A percentile compares a stretch with the other conserved stretches of the same genome.
Evolutionary conservation across 2,329 filamentous ascomycete species (phyloP).

Genomic region (Phyllosticta citrichinensis): DNA sequence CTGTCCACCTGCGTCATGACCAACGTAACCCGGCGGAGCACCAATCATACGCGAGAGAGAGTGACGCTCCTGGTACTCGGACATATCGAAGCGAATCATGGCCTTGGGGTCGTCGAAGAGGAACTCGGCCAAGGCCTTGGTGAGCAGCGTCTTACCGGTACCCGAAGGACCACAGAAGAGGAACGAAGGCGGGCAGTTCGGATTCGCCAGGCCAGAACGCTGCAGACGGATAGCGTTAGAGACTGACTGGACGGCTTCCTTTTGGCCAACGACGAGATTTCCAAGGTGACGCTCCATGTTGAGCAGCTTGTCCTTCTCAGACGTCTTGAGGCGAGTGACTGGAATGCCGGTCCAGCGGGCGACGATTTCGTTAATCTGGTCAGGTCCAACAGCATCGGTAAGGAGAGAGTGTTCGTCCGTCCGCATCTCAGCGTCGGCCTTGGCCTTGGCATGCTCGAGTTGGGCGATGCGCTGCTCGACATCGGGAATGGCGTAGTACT

Average conservation of each 20-base stretch:
- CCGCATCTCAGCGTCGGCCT: conserved; percentile 59
- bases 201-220: conserved; percentile 86
- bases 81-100: conserved; percentile 99
- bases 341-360: conserved; percentile 97
- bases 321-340: conserved; percentile 83
- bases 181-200: conserved; percentile 95
- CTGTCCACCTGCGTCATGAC: conserved; percentile 91
- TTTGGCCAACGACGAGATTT: conserved; percentile 84
- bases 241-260: conserved; percentile 83
- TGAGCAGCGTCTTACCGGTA: conserved; percentile 94
- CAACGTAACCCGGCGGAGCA: conserved; percentile 91
- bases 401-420: conserved; percentile 54
- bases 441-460: conserved; percentile 71
- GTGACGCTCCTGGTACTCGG: conserved; percentile 96
- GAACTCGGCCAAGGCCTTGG: conserved; percentile 95
- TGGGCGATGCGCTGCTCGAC: conserved; percentile 69
- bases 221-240: conserved; percentile 94
- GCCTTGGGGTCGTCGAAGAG: conserved; percentile 93
- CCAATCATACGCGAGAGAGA: conserved; percentile 95
- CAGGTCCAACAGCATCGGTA: conserved; percentile 87
- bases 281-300: conserved; percentile 85
- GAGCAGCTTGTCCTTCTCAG: conserved; percentile 96
- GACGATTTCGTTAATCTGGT: conserved; percentile 98
- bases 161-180: conserved; percentile 97
- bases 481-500: conserved; percentile 96